Conservation (phyloP, 805 yeast species). For the Suhomyces canberraensis region DNA sequence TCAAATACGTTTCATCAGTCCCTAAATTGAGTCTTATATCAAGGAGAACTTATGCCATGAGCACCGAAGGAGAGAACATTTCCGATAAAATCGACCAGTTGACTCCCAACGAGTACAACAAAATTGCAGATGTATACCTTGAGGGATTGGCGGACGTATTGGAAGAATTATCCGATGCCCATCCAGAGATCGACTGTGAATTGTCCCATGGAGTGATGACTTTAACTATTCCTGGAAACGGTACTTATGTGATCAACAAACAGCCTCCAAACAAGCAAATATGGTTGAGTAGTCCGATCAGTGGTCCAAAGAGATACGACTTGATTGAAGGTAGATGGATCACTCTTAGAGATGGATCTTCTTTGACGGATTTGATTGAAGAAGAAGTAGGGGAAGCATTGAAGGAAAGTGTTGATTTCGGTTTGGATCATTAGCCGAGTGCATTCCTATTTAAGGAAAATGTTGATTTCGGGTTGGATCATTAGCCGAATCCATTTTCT, state of each 20-base stretch:
- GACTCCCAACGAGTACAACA: constrained; percentile 56
- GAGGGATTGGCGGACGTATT: constrained; percentile 65
- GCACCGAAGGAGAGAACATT: constrained; percentile 54
- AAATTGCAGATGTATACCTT: constrained; percentile 60
- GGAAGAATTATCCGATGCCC: constrained; percentile 62
- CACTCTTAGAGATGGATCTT: constrained; percentile 60
- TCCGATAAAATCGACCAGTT: constrained; percentile 51
- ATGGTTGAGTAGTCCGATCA: constrained; percentile 90
- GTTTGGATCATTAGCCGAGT: constrained; percentile 8
- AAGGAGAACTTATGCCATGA: constrained; percentile 16
- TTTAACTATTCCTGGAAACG: constrained; percentile 63
- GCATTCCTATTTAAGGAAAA: constrained; percentile 20
- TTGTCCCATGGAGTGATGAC: constrained; percentile 86
- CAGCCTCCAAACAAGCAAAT: constrained; percentile 98
- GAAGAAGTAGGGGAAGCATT: constrained; percentile 28
- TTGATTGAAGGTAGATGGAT: constrained; percentile 73
- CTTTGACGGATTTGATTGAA: constrained; percentile 33
- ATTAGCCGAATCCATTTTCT: too few species aligned
- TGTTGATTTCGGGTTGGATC: constrained; percentile 11
- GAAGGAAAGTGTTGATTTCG: constrained; percentile 15
- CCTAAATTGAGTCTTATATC: too few species aligned
- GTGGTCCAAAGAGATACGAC: constrained; percentile 84
- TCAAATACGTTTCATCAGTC: too few species aligned
- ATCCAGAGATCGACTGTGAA: constrained; percentile 70
- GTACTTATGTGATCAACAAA: constrained; percentile 89